A percentile compares a stretch with the other conserved stretches of the same genome.
These are phyloP conservation scores for Flaveria trinervia DNA, from an alignment of 129 eudicot genomes.

Conservation along the genomic window DNA sequence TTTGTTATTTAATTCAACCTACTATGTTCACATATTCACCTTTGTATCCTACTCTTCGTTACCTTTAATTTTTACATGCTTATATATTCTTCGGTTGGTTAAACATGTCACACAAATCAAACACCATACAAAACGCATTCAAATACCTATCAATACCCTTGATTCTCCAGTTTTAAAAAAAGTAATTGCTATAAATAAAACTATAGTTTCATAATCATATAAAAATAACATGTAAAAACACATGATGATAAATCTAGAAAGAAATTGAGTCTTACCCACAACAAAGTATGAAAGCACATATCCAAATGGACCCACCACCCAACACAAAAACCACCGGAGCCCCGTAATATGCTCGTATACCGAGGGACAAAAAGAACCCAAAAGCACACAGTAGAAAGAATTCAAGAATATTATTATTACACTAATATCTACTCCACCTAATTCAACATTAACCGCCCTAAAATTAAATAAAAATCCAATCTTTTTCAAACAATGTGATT, in stretches of 20 bases:
- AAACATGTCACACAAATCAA: too few relatives aligned
- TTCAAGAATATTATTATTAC: conserved; percentile 12
- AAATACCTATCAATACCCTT: too few relatives aligned
- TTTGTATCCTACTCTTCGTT: too few relatives aligned
- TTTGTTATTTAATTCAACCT: too few relatives aligned
- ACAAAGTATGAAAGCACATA: conserved; percentile 4
- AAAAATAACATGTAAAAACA: conserved; percentile 68
- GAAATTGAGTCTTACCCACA: background rate
- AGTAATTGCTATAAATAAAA: conserved; percentile 29
- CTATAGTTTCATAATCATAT: conserved; percentile 8
- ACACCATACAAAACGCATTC: too few relatives aligned
- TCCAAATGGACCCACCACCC: background rate
- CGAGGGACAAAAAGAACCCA: conserved; percentile 20
- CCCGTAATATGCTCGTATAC: conserved; percentile 32
- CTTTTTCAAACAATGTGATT: conserved; percentile 28
- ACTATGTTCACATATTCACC: too few relatives aligned
- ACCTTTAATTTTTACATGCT: too few relatives aligned
- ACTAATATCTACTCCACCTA: conserved; percentile 45
- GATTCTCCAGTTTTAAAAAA: too few relatives aligned
- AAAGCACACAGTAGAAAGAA: background rate
- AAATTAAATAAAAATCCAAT: conserved; percentile 25
- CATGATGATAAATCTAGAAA: background rate
- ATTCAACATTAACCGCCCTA: conserved; percentile 35
- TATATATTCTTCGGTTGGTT: too few relatives aligned
- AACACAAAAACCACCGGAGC: conserved; percentile 32